Base-by-base conservation (phyloP, 2,329 filamentous ascomycete species). In the Fusarium globosum region DNA sequence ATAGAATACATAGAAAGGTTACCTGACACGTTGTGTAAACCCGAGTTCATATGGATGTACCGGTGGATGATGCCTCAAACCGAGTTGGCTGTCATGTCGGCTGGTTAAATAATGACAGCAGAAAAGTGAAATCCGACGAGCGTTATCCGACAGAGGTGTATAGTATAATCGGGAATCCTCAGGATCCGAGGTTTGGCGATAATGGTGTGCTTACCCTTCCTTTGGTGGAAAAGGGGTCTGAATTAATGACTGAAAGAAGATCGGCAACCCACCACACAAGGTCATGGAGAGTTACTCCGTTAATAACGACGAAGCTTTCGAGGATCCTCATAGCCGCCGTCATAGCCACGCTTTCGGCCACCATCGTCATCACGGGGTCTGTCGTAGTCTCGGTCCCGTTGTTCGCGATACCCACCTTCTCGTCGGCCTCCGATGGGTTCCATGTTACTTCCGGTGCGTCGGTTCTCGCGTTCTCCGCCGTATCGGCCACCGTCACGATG, bases 311-410 rank as follows among this genome's bases (percentile, higher is more conserved):
- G 89, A 71, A 91, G 80, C 82, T 92, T 92, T 66, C 89, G 83
- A 56, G 90, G 89, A 82, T 97, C 95, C 80, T 97, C 94, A 84
- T 95, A 92, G 74, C 90, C 89, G 60, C 92, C 93, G 59, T 97
- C 95, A 82, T 93, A 94, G 59, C 91, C 88, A 80, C 92, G 90
- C 86, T 93, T 89, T 80, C 89, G 83, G 82, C 84, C 75, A 58
- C 68, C 86, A 74, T 89, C 88, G 75, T 90, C 88, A 59, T 90
- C 88, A 71, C 87, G 84, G 63, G 86, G 86, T 73, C 87, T 83
- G 80, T 91, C 89, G 80, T 85, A 86, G 78, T 88, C 85, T 64
- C 87, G 81, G 61, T 85, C 85, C 69, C 87, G 81, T 58, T 85
- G 81, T 57, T 85, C 82, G 67, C 82, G 86, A 82, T 89, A 88